Conservation (phyloP, 805 yeast genomes). For the Myxozyma sirexii region DNA sequence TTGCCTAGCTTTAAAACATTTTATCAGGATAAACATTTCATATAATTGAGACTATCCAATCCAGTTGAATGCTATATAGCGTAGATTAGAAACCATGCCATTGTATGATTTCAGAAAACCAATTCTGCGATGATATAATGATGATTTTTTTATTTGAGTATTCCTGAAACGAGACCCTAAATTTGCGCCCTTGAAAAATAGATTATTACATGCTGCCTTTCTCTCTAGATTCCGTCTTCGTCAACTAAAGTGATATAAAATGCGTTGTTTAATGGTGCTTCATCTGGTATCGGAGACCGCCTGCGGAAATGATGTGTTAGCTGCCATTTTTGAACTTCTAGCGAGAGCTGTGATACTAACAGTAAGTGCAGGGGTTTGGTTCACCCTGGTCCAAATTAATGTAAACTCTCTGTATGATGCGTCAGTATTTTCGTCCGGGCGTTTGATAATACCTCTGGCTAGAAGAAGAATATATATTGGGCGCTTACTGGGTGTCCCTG, state of each 20-base stretch:
- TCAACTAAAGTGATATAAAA: not conserved
- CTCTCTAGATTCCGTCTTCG: not conserved
- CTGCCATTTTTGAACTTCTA: not conserved
- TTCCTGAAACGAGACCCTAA: conserved; percentile 3
- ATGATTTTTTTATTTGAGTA: too few species aligned
- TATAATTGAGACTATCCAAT: too few species aligned
- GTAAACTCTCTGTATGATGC: conserved; percentile 52
- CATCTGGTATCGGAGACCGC: conserved; percentile 32
- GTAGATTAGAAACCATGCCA: too few species aligned
- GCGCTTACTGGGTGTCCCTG: conserved; percentile 70
- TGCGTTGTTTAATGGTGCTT: conserved; percentile 23
- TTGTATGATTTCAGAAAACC: not conserved
- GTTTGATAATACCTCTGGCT: too few species aligned
- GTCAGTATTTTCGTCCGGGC: not conserved
- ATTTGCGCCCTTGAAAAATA: conserved; percentile 10
- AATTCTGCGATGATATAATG: not conserved
- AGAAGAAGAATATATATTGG: not conserved
- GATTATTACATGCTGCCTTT: not conserved
- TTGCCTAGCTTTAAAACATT: too few species aligned
- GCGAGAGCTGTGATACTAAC: conserved; percentile 40
- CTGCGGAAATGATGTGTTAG: conserved; percentile 1
- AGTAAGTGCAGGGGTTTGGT: conserved; percentile 75
- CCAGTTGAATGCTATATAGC: too few species aligned
- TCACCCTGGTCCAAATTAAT: conserved; percentile 79
- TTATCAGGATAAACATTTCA: too few species aligned